These are phyloP conservation scores for Paramecium sexaurelia DNA, from an alignment of 73 alveolate species.

Conservation along the genomic window DNA sequence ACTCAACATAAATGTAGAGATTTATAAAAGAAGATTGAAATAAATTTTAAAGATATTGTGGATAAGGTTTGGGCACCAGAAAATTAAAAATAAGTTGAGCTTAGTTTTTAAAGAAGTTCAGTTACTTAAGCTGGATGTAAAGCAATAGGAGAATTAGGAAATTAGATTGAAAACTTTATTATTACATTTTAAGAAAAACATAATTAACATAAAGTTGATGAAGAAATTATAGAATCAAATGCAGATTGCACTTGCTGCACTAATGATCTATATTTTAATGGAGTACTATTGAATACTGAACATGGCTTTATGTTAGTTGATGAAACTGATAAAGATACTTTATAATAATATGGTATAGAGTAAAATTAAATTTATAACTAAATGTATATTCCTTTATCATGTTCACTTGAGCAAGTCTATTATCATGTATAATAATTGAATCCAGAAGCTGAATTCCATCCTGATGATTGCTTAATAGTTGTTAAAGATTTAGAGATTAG, in stretches of 20 bases:
- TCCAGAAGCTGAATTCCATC: neutral
- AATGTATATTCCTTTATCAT: conserved; percentile 12
- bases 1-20: conserved; percentile 85
- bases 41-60: conserved; percentile 37
- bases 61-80: conserved; percentile 57
- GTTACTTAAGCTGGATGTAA: conserved; percentile 27
- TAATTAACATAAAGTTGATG: conserved; percentile 24
- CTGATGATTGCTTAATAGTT: conserved; percentile 21
- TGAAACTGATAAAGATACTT: conserved; percentile 15
- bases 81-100: conserved; percentile 28
- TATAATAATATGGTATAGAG: conserved; percentile 16
- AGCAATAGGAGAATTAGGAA: conserved; percentile 38
- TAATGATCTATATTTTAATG: conserved; percentile 14
- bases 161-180: neutral
- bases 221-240: neutral
- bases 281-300: conserved; percentile 36
- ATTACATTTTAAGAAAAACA: neutral
- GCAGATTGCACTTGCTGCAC: conserved; percentile 32
- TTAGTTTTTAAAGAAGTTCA: neutral
- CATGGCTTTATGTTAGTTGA: conserved; percentile 38
- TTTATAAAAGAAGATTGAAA: conserved; percentile 7
- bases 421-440: neutral
- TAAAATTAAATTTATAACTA: conserved; percentile 16
- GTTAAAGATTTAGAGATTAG: neutral
- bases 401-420: neutral